Percentiles rank a stretch among this genome's conserved stretches.
Evolutionary conservation across 1,139 yeast species (phyloP).

Genomic region (Geotrichum aggregatum): DNA sequence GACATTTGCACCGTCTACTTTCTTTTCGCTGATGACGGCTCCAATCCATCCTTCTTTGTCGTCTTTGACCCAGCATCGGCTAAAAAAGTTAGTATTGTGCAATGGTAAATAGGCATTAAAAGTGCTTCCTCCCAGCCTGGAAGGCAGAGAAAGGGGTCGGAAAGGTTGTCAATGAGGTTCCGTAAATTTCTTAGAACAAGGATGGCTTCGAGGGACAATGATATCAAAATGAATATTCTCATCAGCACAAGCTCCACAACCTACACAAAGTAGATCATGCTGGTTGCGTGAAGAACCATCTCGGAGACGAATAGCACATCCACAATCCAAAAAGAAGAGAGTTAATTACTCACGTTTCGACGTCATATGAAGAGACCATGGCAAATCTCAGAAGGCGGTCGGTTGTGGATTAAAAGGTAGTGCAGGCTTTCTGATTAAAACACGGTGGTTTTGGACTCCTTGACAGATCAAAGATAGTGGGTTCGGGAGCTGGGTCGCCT

Average conservation of each 20-base stretch:
- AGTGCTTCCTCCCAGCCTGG: not conserved
- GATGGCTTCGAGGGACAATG: no score
- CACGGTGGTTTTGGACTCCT: not conserved
- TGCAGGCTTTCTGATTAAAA: conserved; percentile 14
- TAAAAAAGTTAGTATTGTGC: conserved; percentile 20
- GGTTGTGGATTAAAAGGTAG: not conserved
- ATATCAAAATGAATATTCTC: no score
- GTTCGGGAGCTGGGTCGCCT: no score
- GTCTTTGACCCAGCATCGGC: conserved; percentile 94
- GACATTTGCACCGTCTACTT: conserved; percentile 49
- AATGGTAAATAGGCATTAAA: not conserved
- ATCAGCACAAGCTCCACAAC: no score
- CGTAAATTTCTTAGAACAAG: no score
- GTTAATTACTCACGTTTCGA: conserved; percentile 18
- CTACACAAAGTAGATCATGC: not conserved
- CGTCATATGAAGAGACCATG: conserved; percentile 21
- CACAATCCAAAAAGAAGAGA: not conserved
- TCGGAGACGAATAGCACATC: not conserved
- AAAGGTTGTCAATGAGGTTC: no score
- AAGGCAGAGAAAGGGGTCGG: conserved; percentile 1
- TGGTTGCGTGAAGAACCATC: not conserved
- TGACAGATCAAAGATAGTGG: not conserved
- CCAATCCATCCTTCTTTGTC: conserved; percentile 89
- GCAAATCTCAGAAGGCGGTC: not conserved
- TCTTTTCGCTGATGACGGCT: conserved; percentile 61